Conservation (phyloP, 148 eudicot species). For the Fallopia convolvulus region DNA sequence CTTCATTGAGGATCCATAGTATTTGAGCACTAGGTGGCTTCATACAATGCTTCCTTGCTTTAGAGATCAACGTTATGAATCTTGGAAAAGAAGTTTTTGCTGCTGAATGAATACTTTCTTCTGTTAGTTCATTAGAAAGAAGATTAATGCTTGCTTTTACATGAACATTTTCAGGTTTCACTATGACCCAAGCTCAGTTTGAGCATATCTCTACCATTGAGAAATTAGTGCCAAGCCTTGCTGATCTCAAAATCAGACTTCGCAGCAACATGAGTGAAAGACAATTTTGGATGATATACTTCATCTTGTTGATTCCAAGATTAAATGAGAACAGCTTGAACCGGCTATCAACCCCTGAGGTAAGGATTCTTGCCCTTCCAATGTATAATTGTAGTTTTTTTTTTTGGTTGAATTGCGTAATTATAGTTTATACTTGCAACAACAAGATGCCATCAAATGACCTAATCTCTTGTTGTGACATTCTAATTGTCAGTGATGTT, state of each 20-base stretch:
- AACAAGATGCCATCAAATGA: not conserved
- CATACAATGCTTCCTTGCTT: not conserved
- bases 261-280: slow-evolving; percentile 29
- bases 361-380: slow-evolving; percentile 15
- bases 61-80: too few relatives aligned
- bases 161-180: slow-evolving; percentile 39
- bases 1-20: not conserved
- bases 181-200: slow-evolving; percentile 49
- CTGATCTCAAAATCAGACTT: slow-evolving; percentile 34
- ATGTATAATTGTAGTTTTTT: not conserved
- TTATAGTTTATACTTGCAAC: not conserved
- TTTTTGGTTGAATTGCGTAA: too few relatives aligned
- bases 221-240: slow-evolving; percentile 51
- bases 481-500: not conserved
- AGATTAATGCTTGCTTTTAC: not conserved
- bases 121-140: too few relatives aligned
- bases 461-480: not conserved
- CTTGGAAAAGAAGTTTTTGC: too few relatives aligned
- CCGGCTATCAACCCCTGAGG: slow-evolving; percentile 68
- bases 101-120: too few relatives aligned
- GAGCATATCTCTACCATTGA: slow-evolving; percentile 52
- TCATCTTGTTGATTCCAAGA: slow-evolving; percentile 59
- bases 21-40: not conserved
- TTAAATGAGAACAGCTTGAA: slow-evolving; percentile 40
- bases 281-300: slow-evolving; percentile 76